Conservation (phyloP, 129 eudicot species). For the Rutidosis leptorrhynchoides region DNA sequence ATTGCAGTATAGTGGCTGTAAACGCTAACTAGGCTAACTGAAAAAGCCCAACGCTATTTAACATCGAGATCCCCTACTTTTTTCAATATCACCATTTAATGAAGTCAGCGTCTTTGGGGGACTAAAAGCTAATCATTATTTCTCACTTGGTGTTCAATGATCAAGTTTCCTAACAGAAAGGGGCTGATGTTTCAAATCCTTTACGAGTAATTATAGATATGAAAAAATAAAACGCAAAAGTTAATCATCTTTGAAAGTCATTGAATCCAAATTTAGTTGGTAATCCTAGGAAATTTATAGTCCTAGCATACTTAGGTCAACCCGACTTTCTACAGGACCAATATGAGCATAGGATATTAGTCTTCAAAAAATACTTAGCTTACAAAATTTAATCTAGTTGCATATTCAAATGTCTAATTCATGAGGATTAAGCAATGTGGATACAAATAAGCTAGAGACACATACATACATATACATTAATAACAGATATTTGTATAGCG, state of each 20-base stretch:
- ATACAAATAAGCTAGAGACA: background rate
- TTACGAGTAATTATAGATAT: background rate
- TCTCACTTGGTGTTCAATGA: background rate
- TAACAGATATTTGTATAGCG: background rate
- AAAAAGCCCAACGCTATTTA: background rate
- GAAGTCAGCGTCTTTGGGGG: background rate
- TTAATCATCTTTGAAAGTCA: background rate
- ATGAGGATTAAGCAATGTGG: background rate
- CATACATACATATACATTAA: background rate
- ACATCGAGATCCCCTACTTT: background rate
- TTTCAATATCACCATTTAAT: background rate
- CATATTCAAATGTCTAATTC: background rate
- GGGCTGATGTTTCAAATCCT: background rate
- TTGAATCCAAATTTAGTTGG: conserved; percentile 3
- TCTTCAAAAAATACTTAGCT: background rate
- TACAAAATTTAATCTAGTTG: background rate
- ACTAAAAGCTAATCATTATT: background rate
- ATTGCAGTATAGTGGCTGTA: background rate
- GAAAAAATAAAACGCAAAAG: background rate
- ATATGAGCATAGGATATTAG: no score
- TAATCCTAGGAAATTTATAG: background rate
- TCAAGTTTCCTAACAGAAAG: background rate
- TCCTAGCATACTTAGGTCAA: background rate
- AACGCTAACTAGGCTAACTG: background rate
- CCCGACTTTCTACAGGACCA: background rate